Evolutionary conservation across 2,329 filamentous ascomycete genomes (phyloP).

Genomic region (Cyanodermella asteris): DNA sequence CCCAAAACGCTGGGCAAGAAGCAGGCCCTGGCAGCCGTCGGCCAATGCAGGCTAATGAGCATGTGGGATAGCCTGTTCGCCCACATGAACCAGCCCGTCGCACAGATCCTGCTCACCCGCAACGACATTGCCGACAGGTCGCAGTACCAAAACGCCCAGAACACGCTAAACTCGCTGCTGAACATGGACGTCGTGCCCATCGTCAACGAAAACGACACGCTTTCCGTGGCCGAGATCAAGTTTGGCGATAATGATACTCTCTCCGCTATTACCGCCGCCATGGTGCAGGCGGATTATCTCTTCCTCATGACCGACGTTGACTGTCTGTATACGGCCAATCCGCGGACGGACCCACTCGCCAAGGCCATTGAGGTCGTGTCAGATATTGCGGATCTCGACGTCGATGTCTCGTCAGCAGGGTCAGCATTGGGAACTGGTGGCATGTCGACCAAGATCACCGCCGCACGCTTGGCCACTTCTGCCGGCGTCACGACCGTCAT

Average conservation of each 20-base stretch:
- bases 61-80: constrained; percentile 86
- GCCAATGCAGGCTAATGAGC: constrained; percentile 83
- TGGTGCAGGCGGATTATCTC: constrained; percentile 89
- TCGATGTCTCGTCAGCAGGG: constrained; percentile 77
- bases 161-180: constrained; percentile 73
- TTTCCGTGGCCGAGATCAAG: constrained; percentile 95
- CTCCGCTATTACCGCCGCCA: constrained; percentile 86
- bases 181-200: constrained; percentile 95
- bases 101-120: constrained; percentile 80
- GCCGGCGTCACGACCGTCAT: constrained; percentile 93
- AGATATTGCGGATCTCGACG: constrained; percentile 61
- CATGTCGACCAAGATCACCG: constrained; percentile 94
- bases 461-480: constrained; percentile 74
- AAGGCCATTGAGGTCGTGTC: constrained; percentile 80
- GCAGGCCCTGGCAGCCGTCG: constrained; percentile 76
- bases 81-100: constrained; percentile 73
- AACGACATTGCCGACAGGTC: constrained; percentile 93
- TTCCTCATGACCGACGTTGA: constrained; percentile 99
- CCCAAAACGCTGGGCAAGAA: constrained; percentile 76
- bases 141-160: constrained; percentile 90
- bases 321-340: constrained; percentile 92
- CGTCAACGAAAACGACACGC: constrained; percentile 95
- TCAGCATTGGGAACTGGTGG: constrained; percentile 81
- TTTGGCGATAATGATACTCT: constrained; percentile 98
- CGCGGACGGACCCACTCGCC: constrained; percentile 63